These are phyloP conservation scores for Globisporangium mamillatum DNA, from an alignment of 352 stramenopile species.

Conservation along the genomic window DNA sequence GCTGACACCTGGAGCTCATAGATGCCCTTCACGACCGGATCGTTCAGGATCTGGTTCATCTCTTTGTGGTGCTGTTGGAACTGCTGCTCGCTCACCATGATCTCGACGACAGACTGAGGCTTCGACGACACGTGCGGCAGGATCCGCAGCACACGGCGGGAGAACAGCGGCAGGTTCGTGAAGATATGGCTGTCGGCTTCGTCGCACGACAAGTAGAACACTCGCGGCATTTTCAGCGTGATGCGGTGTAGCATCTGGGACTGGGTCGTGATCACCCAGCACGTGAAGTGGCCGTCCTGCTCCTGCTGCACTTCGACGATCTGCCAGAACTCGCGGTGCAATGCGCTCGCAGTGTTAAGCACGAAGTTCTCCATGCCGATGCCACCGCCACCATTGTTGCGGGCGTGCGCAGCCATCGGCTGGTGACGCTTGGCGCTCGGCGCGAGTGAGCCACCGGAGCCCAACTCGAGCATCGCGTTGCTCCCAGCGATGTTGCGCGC, in stretches of 20 bases:
- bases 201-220: conserved; percentile 64
- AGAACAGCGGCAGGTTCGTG: conserved; percentile 48
- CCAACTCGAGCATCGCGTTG: conserved; percentile 9
- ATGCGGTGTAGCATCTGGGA: conserved; percentile 73
- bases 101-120: conserved; percentile 57
- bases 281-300: conserved; percentile 85
- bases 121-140: conserved; percentile 55
- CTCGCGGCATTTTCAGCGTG: conserved; percentile 62
- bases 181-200: conserved; percentile 80
- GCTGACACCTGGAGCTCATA: conserved; percentile 94
- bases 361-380: conserved; percentile 85
- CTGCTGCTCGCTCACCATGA: conserved; percentile 67
- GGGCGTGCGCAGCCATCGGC: conserved; percentile 17
- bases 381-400: conserved; percentile 31
- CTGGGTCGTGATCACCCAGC: conserved; percentile 94
- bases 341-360: conserved; percentile 46
- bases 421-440: conserved; percentile 39
- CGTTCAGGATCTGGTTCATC: conserved; percentile 75
- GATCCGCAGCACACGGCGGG: conserved; percentile 54
- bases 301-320: conserved; percentile 81
- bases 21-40: conserved; percentile 81
- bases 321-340: conserved; percentile 73
- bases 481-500: conserved; percentile 28
- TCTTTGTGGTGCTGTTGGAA: conserved; percentile 76
- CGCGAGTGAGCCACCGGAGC: conserved; percentile 3